Evolutionary conservation across 2,329 filamentous ascomycete genomes (phyloP).

Genomic region (Dactylonectria macrodidyma): DNA sequence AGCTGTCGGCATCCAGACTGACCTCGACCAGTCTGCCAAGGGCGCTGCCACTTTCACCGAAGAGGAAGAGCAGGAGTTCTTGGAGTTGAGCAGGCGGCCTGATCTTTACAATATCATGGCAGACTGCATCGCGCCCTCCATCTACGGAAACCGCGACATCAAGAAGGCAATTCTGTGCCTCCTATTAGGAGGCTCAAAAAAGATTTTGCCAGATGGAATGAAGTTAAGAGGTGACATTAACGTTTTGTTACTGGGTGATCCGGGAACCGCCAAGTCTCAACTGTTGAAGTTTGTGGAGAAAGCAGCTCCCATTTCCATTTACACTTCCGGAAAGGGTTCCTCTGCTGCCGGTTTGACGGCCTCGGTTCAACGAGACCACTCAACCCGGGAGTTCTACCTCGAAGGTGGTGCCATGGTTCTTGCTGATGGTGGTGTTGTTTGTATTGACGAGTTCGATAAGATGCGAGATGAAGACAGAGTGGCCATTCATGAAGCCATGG

Average conservation of each 20-base stretch:
- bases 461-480: slow-evolving; percentile 99
- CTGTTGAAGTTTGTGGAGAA: slow-evolving; percentile 98
- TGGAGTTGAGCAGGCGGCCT: slow-evolving; percentile 89
- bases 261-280: slow-evolving; percentile 98
- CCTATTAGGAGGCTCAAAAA: slow-evolving; percentile 95
- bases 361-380: slow-evolving; percentile 93
- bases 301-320: slow-evolving; percentile 95
- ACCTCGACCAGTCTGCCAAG: slow-evolving; percentile 90
- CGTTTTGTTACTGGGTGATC: slow-evolving; percentile 94
- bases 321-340: slow-evolving; percentile 98
- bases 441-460: slow-evolving; percentile 99
- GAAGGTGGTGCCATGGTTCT: slow-evolving; percentile 99
- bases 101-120: slow-evolving; percentile 95
- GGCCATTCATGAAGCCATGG: slow-evolving; percentile 99
- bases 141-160: slow-evolving; percentile 96
- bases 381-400: slow-evolving; percentile 95
- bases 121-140: slow-evolving; percentile 94
- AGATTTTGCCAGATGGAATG: slow-evolving; percentile 98
- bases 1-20: slow-evolving; percentile 91
- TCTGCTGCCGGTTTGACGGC: slow-evolving; percentile 97
- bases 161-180: slow-evolving; percentile 98
- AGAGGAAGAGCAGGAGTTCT: slow-evolving; percentile 96
- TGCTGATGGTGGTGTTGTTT: slow-evolving; percentile 95
- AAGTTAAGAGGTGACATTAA: slow-evolving; percentile 98
- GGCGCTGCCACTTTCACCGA: slow-evolving; percentile 89